A percentile compares a stretch with the other conserved stretches of the same genome.
These are phyloP conservation scores for Tricholomella constricta DNA, from an alignment of 768 basidiomycete species.

Conservation along the genomic window DNA sequence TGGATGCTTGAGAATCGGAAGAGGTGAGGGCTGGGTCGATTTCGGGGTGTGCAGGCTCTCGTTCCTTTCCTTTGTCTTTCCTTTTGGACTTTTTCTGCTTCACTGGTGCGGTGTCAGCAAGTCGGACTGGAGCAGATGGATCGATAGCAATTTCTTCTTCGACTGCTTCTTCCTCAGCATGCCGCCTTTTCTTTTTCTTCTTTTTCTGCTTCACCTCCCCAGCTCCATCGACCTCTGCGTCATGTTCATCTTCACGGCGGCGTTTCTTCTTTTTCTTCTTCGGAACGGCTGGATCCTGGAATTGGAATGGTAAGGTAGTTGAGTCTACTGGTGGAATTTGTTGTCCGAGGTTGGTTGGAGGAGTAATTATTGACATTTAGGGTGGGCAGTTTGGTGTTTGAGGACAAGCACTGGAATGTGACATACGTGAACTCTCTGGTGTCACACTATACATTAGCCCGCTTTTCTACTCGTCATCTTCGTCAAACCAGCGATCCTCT, in stretches of 20 bases:
- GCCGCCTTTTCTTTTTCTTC: conserved; percentile 39
- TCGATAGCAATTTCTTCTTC: conserved; percentile 6
- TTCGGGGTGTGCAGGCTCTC: conserved; percentile 22
- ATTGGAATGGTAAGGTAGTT: not conserved
- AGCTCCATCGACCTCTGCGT: conserved; percentile 18
- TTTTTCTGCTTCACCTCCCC: conserved; percentile 27
- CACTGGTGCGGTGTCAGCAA: conserved; percentile 1
- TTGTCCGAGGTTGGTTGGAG: conserved; percentile 1
- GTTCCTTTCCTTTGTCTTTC: conserved; percentile 37
- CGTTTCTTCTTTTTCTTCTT: conserved; percentile 46
- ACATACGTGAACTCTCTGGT: not conserved
- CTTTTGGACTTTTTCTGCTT: conserved; percentile 33
- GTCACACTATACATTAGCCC: not conserved
- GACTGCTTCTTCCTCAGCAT: conserved; percentile 4
- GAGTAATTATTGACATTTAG: conserved; percentile 41
- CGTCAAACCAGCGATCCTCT: conserved; percentile 76
- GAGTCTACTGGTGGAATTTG: conserved; percentile 6
- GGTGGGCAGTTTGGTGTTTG: conserved; percentile 36
- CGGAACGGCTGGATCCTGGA: conserved; percentile 2
- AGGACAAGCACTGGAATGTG: conserved; percentile 13
- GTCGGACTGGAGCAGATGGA: not conserved
- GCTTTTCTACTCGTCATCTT: conserved; percentile 46
- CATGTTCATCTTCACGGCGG: conserved; percentile 26
- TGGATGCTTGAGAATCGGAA: conserved; percentile 46
- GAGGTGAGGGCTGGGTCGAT: conserved; percentile 25